phyloP scores from a whole-genome alignment of 768 basidiomycete genomes.

The Porpolomopsis calyptriformis region DNA sequence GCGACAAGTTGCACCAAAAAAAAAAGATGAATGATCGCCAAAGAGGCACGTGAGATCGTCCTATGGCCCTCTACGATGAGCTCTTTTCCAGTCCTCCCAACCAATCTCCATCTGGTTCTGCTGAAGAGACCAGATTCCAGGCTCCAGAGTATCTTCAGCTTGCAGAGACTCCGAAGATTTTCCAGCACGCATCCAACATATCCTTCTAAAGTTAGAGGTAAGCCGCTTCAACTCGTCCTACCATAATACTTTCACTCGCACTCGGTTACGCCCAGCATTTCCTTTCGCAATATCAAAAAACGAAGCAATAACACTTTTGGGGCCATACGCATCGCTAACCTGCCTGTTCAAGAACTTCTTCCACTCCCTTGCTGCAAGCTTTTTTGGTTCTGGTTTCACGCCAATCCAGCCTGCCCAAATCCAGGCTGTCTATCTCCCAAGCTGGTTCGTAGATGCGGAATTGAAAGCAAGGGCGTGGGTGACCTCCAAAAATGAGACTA shows the following conservation, averaged over 20 bases:
- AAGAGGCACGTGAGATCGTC: too few relatives aligned
- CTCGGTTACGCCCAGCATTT: conserved; percentile 27
- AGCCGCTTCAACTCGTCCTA: not conserved
- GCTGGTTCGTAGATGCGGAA: conserved; percentile 52
- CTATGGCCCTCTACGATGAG: too few relatives aligned
- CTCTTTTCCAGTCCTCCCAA: too few relatives aligned
- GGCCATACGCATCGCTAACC: conserved; percentile 21
- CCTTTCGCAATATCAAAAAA: conserved; percentile 41
- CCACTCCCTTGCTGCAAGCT: conserved; percentile 24
- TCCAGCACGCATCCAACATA: not conserved
- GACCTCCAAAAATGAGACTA: conserved; percentile 13
- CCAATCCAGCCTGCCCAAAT: conserved; percentile 36
- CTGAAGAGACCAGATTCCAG: too few relatives aligned
- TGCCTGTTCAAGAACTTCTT: conserved; percentile 16
- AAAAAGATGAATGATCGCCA: too few relatives aligned
- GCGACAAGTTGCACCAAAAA: too few relatives aligned
- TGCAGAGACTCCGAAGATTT: not conserved
- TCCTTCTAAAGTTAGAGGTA: conserved; percentile 27
- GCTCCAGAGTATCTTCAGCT: not conserved
- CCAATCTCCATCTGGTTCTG: too few relatives aligned
- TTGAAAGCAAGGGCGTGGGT: conserved; percentile 27
- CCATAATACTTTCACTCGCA: not conserved
- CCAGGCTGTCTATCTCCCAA: conserved; percentile 49
- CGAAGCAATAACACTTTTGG: conserved; percentile 32
- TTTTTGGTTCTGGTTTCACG: conserved; percentile 27